Base-by-base conservation (phyloP, 768 basidiomycete species). In the Mycena capillaripes region DNA sequence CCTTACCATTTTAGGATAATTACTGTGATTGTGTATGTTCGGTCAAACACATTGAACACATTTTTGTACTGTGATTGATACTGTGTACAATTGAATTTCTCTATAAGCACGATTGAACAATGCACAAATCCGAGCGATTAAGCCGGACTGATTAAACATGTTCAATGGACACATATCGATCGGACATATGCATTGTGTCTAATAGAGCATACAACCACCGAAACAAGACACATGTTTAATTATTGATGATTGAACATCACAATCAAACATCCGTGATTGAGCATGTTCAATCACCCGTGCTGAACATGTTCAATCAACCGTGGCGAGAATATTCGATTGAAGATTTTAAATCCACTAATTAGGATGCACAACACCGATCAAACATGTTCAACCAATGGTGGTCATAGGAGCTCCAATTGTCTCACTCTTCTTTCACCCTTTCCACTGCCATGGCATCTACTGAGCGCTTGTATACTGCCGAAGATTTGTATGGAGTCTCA, bases 41-140 rank as follows among this genome's bases (percentile, higher is more conserved):
- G 14, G 4, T 46, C 14, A 32, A 48, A 50, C 61, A 62, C 46
- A 48, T 34, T 62, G 48, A 50, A 62, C 61, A 62, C 11, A 29
- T 50, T 50, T 34, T 32, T 11, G 30, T n/a, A 50, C 12, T n/a
- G 1, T n/a, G 21, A 23, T n/a, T n/a, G 23, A 36, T 17, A 30
- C 8, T 27, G 8, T 46, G 23, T 21, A 4, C 61, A 23, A 62
- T 25, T 62, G 61, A 62, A 62, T 46, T 1, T 3, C 25, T 4
- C n/a, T n/a, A 30, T 16, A 46, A n/a, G 44, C 16, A 25, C 29
- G 30, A 34, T 48, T 61, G 60, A 59, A 29, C 58, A 58, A 36
- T n/a, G 36, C 36, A 14, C 58, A 42, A 19, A 25, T 19, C 48
- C 21, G 4, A 61, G 3, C 8, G 29, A 48, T 11, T 23, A 59